Evolutionary conservation across 2,329 filamentous ascomycete genomes (phyloP).

Genomic region (Laburnicola sp.): DNA sequence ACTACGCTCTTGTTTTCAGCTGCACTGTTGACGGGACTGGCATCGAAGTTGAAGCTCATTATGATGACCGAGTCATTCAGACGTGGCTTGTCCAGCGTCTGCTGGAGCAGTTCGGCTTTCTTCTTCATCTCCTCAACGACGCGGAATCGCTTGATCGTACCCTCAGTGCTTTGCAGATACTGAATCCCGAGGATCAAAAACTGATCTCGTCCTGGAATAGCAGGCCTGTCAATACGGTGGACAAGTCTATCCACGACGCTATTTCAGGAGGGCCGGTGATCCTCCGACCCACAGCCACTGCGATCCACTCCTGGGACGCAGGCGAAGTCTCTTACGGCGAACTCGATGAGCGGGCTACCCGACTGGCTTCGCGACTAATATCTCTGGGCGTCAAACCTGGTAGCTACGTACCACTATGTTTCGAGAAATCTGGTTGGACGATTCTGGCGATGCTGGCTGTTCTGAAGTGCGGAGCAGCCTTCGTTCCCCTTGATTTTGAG

Average conservation of each 20-base stretch:
- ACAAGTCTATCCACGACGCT: constrained; percentile 33
- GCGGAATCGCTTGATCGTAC: constrained; percentile 11
- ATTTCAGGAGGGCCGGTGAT: constrained; percentile 29
- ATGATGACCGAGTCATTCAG: constrained; percentile 32
- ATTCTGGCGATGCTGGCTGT: constrained; percentile 42
- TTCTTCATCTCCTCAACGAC: constrained; percentile 30
- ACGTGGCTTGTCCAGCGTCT: constrained; percentile 32
- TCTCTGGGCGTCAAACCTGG: constrained; percentile 27
- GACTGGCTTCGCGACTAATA: constrained; percentile 29
- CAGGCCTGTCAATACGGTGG: constrained; percentile 22
- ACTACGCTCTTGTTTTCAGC: constrained; percentile 39
- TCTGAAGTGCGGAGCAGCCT: constrained; percentile 42
- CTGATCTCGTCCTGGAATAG: constrained; percentile 31
- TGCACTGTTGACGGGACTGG: constrained; percentile 25
- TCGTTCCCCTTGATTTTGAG: constrained; percentile 44
- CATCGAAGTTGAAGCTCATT: constrained; percentile 34
- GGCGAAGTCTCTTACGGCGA: constrained; percentile 30
- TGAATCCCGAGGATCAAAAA: constrained; percentile 25
- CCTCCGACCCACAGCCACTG: constrained; percentile 21
- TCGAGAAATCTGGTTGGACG: constrained; percentile 42
- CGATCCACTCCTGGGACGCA: constrained; percentile 36
- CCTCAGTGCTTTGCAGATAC: constrained; percentile 22
- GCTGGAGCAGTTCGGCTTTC: constrained; percentile 32
- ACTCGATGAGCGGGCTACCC: constrained; percentile 28
- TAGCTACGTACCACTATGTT: constrained; percentile 38